Evolutionary conservation across 129 eudicot species (phyloP).

Genomic region (Chrysanthemum makinoi): DNA sequence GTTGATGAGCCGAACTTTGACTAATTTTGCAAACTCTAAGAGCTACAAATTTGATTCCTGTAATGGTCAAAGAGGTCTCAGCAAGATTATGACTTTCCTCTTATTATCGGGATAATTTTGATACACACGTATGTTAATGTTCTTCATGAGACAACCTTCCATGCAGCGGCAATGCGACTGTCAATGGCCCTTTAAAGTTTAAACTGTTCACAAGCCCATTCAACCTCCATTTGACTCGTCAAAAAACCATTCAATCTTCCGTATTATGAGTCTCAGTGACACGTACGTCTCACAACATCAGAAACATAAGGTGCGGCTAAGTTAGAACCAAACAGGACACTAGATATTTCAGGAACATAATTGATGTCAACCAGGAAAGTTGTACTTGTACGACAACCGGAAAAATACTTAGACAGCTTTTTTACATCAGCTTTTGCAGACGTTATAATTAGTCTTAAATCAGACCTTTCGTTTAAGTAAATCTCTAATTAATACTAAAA

Average conservation of each 20-base stretch:
- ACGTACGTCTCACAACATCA: conserved; percentile 48
- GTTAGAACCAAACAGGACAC: conserved; percentile 21
- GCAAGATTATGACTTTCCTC: conserved; percentile 85
- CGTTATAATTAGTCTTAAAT: conserved; percentile 79
- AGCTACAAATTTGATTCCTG: conserved; percentile 86
- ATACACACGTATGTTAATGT: conserved; percentile 49
- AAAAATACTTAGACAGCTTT: conserved; percentile 69
- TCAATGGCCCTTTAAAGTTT: conserved; percentile 40
- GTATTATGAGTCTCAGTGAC: conserved; percentile 59
- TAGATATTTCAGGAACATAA: conserved; percentile 52
- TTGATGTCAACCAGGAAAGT: conserved; percentile 74
- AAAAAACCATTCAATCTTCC: conserved; percentile 58
- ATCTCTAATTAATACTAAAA: conserved; percentile 67
- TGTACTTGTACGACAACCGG: conserved; percentile 57
- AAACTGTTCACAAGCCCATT: conserved; percentile 89
- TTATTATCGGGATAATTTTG: conserved; percentile 45
- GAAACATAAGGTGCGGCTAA: conserved; percentile 51
- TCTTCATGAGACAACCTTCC: conserved; percentile 81
- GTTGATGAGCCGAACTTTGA: conserved; percentile 89
- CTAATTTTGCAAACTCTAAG: conserved; percentile 65
- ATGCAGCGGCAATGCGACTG: conserved; percentile 72
- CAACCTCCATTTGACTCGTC: conserved; percentile 91
- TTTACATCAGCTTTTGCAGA: conserved; percentile 89
- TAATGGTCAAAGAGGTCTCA: conserved; percentile 89
- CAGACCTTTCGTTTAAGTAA: conserved; percentile 51